Base-by-base conservation (phyloP, 805 yeast species). In the Myxozyma mucilagina region DNA sequence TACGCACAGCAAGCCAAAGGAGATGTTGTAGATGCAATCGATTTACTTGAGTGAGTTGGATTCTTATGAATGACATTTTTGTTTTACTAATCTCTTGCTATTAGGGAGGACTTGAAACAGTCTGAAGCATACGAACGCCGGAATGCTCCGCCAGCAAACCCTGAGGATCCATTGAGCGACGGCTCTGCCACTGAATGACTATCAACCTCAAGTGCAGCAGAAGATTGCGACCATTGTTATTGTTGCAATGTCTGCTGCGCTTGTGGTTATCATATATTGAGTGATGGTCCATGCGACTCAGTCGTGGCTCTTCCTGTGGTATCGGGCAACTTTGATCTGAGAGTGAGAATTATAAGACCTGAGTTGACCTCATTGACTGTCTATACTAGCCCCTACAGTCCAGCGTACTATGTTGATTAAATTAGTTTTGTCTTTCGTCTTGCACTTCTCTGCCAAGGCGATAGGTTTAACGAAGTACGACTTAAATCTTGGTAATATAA, bases 1-100 rank as follows among this genome's bases (percentile, higher is more conserved):
- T 61, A 61, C 39, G 65, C 65, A 1, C 65, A 61, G 47, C 65
- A 49, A 29, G 62, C 63, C 16, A 61, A 61, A 18, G 65, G 65
- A 11, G 65, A 61, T 32, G 49, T 61, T 41, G 60, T 55, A 36
- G 64, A 54, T 47, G 65, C 65, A 34, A 61, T 61, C 16, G 65
- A 61, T 24, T 32, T 61, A n/a, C 56, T 61, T 38, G 65, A 60
- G 59, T 54, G 44, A 10, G 63, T 18, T 31, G 18, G 32, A 31
- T 16, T 35, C 2, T 18, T 35, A 9, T 7, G 10, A 31, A 18
- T 47, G 7, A 16, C 32, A 1, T 14, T 24, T 39, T 20, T 11
- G 14, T 41, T 16, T 41, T 42, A 49, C 59, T 49, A 43, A 35
- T 43, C 10, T 9, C n/a, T 4, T 29, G 16, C n/a, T 16, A 39